A percentile compares a stretch with the other conserved stretches of the same genome.
Conservation (phyloP, 306 rosid species). For the Sechiopsis laciniata region DNA sequence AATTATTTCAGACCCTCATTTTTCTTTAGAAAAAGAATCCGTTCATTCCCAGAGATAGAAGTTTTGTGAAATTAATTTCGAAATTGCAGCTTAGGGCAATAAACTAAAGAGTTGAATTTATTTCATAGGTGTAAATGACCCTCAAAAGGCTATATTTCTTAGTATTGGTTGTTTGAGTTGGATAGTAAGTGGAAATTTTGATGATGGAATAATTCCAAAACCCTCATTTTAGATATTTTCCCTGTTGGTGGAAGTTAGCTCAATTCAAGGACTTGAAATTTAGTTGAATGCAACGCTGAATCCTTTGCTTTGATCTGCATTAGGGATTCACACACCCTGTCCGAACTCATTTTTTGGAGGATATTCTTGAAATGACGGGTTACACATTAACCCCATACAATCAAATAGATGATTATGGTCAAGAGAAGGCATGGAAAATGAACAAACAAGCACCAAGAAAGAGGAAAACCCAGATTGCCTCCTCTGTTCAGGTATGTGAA, state of each 20-base stretch:
- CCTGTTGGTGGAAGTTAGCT: slow-evolving; percentile 20
- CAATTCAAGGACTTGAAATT: neutral
- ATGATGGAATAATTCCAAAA: neutral
- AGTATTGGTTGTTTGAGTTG: slow-evolving; percentile 3
- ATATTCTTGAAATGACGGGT: slow-evolving; percentile 72
- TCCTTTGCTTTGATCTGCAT: slow-evolving; percentile 28
- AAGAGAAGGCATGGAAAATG: slow-evolving; percentile 85
- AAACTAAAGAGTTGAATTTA: neutral
- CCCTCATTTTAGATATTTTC: neutral
- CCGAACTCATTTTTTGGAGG: slow-evolving; percentile 74
- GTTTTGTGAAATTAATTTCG: neutral
- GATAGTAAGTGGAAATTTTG: neutral
- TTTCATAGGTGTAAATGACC: neutral
- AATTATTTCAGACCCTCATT: neutral
- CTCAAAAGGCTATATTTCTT: neutral
- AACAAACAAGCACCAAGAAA: slow-evolving; percentile 87
- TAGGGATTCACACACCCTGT: slow-evolving; percentile 88
- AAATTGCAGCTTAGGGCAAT: neutral
- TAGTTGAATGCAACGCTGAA: slow-evolving; percentile 9
- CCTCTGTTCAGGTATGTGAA: slow-evolving; percentile 65
- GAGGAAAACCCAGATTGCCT: slow-evolving; percentile 94
- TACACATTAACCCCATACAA: slow-evolving; percentile 68
- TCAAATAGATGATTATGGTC: slow-evolving; percentile 95
- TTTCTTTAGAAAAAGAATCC: neutral
- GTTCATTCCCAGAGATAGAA: neutral